A percentile compares a stretch with the other conserved stretches of the same genome.
phyloP scores from a whole-genome alignment of 192 early-diverging fungal genomes.

The Rhizoclosmatium globosum region DNA sequence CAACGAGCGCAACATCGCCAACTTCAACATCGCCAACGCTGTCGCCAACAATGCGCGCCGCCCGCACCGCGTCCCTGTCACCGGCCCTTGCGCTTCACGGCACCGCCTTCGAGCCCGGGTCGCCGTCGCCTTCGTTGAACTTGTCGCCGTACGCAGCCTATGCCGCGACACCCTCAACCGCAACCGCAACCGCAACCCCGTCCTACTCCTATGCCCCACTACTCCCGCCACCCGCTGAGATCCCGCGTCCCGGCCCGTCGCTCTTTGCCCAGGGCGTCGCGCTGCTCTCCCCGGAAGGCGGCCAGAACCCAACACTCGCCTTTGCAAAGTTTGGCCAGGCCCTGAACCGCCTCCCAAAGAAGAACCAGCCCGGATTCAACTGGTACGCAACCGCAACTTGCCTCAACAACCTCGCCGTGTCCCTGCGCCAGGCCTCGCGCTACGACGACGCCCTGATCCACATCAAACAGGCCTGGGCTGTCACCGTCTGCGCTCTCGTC shows the following conservation, averaged over 20 bases:
- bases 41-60: not conserved
- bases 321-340: slow-evolving; percentile 8
- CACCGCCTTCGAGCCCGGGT: too few relatives aligned
- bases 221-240: not conserved
- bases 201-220: too few relatives aligned
- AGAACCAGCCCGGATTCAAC: not conserved
- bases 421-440: slow-evolving; percentile 5
- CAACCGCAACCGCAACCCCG: too few relatives aligned
- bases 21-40: not conserved
- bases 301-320: not conserved
- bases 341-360: not conserved
- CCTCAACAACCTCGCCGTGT: slow-evolving; percentile 36
- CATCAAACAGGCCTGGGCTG: slow-evolving; percentile 8
- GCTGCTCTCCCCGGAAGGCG: not conserved
- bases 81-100: too few relatives aligned
- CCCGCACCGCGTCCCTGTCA: too few relatives aligned
- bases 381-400: slow-evolving; percentile 18
- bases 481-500: slow-evolving; percentile 10
- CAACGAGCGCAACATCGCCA: not conserved
- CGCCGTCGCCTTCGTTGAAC: too few relatives aligned
- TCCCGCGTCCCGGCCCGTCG: not conserved
- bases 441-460: slow-evolving; percentile 9
- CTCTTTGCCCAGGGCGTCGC: slow-evolving; percentile 9
- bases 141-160: too few relatives aligned
- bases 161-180: too few relatives aligned